Base-by-base conservation (phyloP, 176 grass and related monocot genomes). In the Carex pumila region DNA sequence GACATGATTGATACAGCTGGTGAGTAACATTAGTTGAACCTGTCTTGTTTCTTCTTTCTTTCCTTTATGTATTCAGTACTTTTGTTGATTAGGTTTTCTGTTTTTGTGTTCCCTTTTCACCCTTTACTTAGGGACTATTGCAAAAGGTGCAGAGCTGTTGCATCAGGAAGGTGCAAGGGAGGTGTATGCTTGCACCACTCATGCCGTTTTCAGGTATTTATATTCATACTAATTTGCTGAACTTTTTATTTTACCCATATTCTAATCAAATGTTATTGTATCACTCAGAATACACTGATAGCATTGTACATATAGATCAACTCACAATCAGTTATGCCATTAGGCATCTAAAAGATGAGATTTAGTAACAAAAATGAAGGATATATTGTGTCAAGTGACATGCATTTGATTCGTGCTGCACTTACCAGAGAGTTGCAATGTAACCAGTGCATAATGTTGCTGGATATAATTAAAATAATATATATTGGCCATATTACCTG, bases 1-100 rank as follows among this genome's bases (percentile, higher is more conserved):
- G 95, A 98, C 82, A 98, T 98, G 95, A 98, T 98, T 73, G 95
- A 98, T 87, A 98, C 95, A 83, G 92, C 95, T 86, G 95, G 95
- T 95, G 89, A 15, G 61, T 85, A 65, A 65, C 83, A 82, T 67
- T 69, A 32, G 77, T 6, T 61, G 56, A 21, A 69, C 39, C 30
- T 57, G 49, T 18, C 67, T 29, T 52, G 52, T 57, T 59, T 74
- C 19, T 74, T 41, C 6, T 73, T 69, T 50, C 10, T 45, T 78
- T 57, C 17, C 21, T 22, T 74, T 83, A 19, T 72, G 81, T 12
- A 39, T 69, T 25, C 32, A 80, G 82, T 22, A 57, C 13, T 47
- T 85, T 78, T 66, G 13, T 45, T 41, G 39, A 57, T 70, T 29
- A 82, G 18, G 10, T 74, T 63, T 62, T 87, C 56, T 32, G 67